Conservation (phyloP, 768 basidiomycete species). For the Coprinopsis sp. region DNA sequence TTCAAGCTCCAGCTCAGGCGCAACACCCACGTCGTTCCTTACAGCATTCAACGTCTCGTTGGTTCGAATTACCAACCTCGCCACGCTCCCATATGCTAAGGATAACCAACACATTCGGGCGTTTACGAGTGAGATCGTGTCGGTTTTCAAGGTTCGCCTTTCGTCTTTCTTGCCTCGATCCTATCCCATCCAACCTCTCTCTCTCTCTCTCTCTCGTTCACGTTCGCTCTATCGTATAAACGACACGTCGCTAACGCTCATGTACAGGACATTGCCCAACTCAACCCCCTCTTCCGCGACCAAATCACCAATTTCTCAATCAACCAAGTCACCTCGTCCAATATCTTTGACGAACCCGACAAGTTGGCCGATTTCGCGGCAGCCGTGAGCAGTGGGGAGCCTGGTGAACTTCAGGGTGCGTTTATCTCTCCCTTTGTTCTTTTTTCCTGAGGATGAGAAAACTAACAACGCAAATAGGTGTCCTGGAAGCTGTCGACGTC, state of each 20-base stretch:
- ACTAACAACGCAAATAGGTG: too few species aligned
- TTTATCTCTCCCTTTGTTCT: too few species aligned
- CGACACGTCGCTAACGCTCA: too few species aligned
- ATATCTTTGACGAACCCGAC: constrained; percentile 96
- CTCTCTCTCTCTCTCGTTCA: too few species aligned
- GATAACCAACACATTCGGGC: constrained; percentile 94
- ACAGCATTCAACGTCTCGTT: constrained; percentile 81
- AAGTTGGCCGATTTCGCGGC: constrained; percentile 97
- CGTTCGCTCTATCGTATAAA: too few species aligned
- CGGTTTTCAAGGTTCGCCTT: constrained; percentile 98
- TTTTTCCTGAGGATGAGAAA: too few species aligned
- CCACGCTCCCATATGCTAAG: constrained; percentile 79
- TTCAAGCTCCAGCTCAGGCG: background rate
- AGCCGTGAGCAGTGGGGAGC: constrained; percentile 91
- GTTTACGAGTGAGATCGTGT: constrained; percentile 93
- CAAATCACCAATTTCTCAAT: constrained; percentile 97
- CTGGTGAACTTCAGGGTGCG: constrained; percentile 88
- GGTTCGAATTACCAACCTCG: constrained; percentile 82
- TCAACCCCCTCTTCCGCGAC: constrained; percentile 96
- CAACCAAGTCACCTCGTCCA: constrained; percentile 76
- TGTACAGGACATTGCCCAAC: constrained; percentile 95
- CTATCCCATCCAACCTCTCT: too few species aligned
- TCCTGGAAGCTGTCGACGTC: constrained; percentile 80
- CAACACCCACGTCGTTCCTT: constrained; percentile 64
- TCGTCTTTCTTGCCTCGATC: too few species aligned